Evolutionary conservation across 257 asterid species (phyloP).

Genomic region (Scutellaria galericulata): DNA sequence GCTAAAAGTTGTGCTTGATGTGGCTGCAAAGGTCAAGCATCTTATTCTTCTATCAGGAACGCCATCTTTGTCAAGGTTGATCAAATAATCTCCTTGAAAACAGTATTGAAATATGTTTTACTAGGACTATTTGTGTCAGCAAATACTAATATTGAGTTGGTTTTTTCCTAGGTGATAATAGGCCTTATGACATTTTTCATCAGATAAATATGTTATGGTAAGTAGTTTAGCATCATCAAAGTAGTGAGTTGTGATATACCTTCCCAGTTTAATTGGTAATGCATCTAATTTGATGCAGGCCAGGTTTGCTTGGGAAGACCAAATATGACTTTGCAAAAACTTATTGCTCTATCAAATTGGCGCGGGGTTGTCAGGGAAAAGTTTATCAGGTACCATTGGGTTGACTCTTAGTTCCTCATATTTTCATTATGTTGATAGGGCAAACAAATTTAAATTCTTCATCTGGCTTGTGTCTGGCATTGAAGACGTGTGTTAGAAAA

Average conservation of each 20-base stretch:
- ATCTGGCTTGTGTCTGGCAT: slow-evolving; percentile 21
- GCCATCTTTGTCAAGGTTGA: slow-evolving; percentile 97
- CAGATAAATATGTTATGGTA: slow-evolving; percentile 94
- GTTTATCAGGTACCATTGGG: slow-evolving; percentile 61
- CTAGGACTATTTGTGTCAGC: slow-evolving; percentile 4
- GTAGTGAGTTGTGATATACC: slow-evolving; percentile 24
- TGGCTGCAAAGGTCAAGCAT: slow-evolving; percentile 79
- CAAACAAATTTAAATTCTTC: neutral
- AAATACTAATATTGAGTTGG: slow-evolving; percentile 44
- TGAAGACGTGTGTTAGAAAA: neutral
- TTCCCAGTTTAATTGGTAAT: slow-evolving; percentile 35
- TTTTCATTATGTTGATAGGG: slow-evolving; percentile 14
- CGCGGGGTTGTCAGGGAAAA: slow-evolving; percentile 69
- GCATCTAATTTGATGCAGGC: slow-evolving; percentile 60
- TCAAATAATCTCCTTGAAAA: slow-evolving; percentile 31
- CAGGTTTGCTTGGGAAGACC: slow-evolving; percentile 90
- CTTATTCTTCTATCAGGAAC: slow-evolving; percentile 93
- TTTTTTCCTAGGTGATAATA: slow-evolving; percentile 77
- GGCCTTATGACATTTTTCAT: slow-evolving; percentile 97
- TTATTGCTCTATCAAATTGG: slow-evolving; percentile 69
- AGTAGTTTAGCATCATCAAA: slow-evolving; percentile 41
- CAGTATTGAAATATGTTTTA: neutral
- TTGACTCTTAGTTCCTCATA: slow-evolving; percentile 22
- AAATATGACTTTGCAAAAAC: slow-evolving; percentile 87
- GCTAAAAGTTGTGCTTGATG: slow-evolving; percentile 72